These are phyloP conservation scores for Coemansia sp. DNA, from an alignment of 192 early-diverging fungal species.

Conservation along the genomic window DNA sequence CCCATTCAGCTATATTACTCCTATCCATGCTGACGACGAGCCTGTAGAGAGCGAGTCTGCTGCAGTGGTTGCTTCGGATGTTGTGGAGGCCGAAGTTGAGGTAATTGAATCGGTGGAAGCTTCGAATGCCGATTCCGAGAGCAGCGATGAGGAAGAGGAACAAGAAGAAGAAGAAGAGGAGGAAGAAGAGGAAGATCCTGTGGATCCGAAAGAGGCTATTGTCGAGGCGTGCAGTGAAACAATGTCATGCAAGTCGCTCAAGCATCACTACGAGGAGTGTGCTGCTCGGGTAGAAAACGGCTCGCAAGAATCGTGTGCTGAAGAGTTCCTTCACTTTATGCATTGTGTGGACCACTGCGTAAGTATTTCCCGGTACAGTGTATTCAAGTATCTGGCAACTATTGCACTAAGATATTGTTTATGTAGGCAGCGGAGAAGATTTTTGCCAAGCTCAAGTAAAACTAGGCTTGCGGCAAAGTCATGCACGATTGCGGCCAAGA, in stretches of 20 bases:
- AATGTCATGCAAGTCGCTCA: slow-evolving; percentile 63
- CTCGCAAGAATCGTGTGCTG: slow-evolving; percentile 71
- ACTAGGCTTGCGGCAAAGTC: no score
- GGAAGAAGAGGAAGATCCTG: slow-evolving; percentile 41
- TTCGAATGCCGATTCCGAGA: slow-evolving; percentile 35
- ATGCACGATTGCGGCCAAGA: no score
- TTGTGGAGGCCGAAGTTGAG: slow-evolving; percentile 38
- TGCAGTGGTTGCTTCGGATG: slow-evolving; percentile 36
- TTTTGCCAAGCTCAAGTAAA: slow-evolving; percentile 61
- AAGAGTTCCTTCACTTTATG: slow-evolving; percentile 80
- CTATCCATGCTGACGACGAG: slow-evolving; percentile 64
- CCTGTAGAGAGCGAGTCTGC: slow-evolving; percentile 8
- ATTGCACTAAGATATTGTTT: background rate
- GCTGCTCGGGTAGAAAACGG: slow-evolving; percentile 71
- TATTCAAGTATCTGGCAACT: background rate
- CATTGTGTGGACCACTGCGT: slow-evolving; percentile 79
- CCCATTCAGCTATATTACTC: slow-evolving; percentile 59
- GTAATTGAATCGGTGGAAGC: slow-evolving; percentile 35
- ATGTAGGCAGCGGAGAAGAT: slow-evolving; percentile 62
- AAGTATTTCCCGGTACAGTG: slow-evolving; percentile 43
- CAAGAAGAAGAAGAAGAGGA: slow-evolving; percentile 35
- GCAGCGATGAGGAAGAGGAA: slow-evolving; percentile 22
- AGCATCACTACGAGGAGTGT: slow-evolving; percentile 76
- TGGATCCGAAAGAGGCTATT: background rate
- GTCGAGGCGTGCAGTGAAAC: slow-evolving; percentile 55